Percentiles rank a stretch among this genome's conserved stretches.
These are phyloP conservation scores for Durio zibethinus DNA, from an alignment of 345 rosid genomes.

Conservation along the genomic window DNA sequence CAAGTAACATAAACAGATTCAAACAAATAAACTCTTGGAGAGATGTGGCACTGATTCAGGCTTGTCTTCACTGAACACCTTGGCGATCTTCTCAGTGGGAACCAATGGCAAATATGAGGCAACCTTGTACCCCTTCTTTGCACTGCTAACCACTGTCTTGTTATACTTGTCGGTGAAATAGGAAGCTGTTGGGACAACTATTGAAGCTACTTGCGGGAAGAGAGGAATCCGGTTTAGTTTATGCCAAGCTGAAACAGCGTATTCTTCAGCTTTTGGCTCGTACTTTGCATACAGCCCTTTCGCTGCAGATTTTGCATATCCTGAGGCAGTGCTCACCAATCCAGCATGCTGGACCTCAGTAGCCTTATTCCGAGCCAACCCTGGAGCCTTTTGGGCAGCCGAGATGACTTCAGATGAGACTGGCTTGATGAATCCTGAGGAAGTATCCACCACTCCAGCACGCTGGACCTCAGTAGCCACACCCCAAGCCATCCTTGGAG, in stretches of 20 bases:
- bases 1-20: background rate
- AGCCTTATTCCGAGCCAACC: background rate
- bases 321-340: slow-evolving; percentile 64
- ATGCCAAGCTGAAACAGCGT: slow-evolving; percentile 63
- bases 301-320: slow-evolving; percentile 44
- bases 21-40: slow-evolving; percentile 24
- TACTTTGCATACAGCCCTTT: slow-evolving; percentile 9
- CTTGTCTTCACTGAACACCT: slow-evolving; percentile 47
- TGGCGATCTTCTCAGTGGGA: slow-evolving; percentile 78
- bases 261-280: too few relatives aligned
- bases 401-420: too few relatives aligned
- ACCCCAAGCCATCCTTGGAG: background rate
- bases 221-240: slow-evolving; percentile 75
- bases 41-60: slow-evolving; percentile 32
- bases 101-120: slow-evolving; percentile 75
- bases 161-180: slow-evolving; percentile 82
- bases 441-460: too few relatives aligned
- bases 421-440: too few relatives aligned
- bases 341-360: slow-evolving; percentile 67
- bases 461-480: too few relatives aligned
- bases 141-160: slow-evolving; percentile 57
- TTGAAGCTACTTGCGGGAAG: slow-evolving; percentile 74
- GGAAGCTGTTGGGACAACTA: slow-evolving; percentile 72
- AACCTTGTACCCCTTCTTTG: slow-evolving; percentile 77
- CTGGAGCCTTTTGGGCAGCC: too few relatives aligned